These are phyloP conservation scores for Sporothrix protearum DNA, from an alignment of 2,329 filamentous ascomycete species.

Conservation along the genomic window DNA sequence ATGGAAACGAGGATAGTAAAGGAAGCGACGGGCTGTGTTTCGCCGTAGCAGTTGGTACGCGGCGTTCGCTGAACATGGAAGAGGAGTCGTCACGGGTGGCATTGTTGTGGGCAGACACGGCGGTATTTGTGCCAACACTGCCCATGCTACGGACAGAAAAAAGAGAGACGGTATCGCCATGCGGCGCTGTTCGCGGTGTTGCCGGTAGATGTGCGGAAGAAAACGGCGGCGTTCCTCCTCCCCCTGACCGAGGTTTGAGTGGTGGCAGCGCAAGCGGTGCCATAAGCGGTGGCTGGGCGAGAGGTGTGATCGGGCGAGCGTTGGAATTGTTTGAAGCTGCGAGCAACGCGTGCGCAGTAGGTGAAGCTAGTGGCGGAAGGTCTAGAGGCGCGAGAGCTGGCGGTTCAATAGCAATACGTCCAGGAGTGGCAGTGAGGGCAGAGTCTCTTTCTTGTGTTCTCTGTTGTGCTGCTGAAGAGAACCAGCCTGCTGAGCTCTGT, in stretches of 20 bases:
- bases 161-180: slow-evolving; percentile 11
- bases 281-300: slow-evolving; percentile 16
- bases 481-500: slow-evolving; percentile 3
- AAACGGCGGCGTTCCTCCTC: background rate
- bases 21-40: background rate
- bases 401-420: background rate
- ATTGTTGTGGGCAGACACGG: background rate
- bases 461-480: background rate
- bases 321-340: background rate
- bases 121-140: background rate
- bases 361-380: slow-evolving; percentile 6
- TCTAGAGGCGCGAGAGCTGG: background rate
- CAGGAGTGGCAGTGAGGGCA: background rate
- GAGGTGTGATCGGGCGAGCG: slow-evolving; percentile 3
- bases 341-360: background rate
- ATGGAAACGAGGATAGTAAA: background rate
- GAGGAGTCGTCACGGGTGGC: slow-evolving; percentile 21
- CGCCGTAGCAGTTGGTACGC: background rate
- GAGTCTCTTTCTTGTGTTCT: background rate
- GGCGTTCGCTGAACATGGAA: slow-evolving; percentile 22
- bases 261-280: slow-evolving; percentile 16
- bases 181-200: slow-evolving; percentile 17
- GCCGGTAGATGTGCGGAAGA: slow-evolving; percentile 10
- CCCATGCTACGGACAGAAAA: slow-evolving; percentile 5
- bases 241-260: background rate